Evolutionary conservation across 768 basidiomycete genomes (phyloP), one percentile per base, ranked within the genome.

Genomic region (Termitomyces sp.): DNA sequence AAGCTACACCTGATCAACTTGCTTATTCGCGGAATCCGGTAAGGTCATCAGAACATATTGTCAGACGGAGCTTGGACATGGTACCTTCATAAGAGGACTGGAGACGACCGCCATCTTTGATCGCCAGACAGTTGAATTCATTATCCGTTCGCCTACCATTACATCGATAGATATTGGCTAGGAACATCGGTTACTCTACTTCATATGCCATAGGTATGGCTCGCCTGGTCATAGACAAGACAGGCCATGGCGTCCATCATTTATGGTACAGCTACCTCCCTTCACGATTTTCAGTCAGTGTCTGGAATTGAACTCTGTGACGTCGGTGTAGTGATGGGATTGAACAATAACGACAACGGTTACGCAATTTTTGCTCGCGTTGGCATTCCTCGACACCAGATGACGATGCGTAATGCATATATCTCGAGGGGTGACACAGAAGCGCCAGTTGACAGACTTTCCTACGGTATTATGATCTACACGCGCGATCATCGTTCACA

Each of bases 171-270:
- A 34, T 68, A 65, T 58, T 66, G 70, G 65, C 65, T 5, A 67
- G 64, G 4, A 66, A 67, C 7, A 58, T 69, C 1, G 69, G 67
- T 16, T 66, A 62, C 51, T 62, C 69, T 8, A 48, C 58, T 13
- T 63, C 70, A 4, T 68, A 71, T 54, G 69, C 67, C 22, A 64
- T 71, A 22, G 65, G 69, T 22, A 67, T 68, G 64, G 69, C 69
- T 1, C 63, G 61, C 12, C 51, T 68, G 5, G 22, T 24, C 22
- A 45, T 45, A 24, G 44, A 45, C 12, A 24, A 45, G 11, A 45
- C 22, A 45, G 22, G 24, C 44, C 22, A 45, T 24, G 44, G 44
- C 13, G 44, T 45, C 12, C 44, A 24, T 45, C 60, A 0, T 71
- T 69, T 42, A 65, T 71, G 51, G 61, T 66, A 8, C 70, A 71